These are phyloP conservation scores for Sphaerobolus stellatus DNA, from an alignment of 1,284 basidiomycete genomes.

Conservation along the genomic window DNA sequence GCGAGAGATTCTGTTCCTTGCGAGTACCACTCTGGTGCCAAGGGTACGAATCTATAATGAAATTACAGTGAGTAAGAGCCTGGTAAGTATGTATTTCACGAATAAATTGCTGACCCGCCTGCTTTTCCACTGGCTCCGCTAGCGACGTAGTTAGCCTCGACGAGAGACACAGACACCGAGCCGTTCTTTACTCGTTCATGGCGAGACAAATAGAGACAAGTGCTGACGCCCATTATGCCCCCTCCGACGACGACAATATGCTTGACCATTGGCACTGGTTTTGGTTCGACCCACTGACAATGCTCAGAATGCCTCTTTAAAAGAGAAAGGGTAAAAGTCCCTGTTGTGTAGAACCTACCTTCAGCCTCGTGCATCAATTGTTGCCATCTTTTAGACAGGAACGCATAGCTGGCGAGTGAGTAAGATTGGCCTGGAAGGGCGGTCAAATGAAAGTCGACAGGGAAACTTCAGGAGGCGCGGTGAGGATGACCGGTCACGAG, in stretches of 20 bases:
- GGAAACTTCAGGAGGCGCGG: too few species aligned
- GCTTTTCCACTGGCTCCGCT: slow-evolving; percentile 60
- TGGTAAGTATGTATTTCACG: too few species aligned
- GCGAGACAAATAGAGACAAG: slow-evolving; percentile 47
- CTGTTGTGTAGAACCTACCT: not conserved
- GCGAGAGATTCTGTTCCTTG: slow-evolving; percentile 48
- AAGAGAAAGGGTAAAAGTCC: not conserved
- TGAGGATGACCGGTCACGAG: too few species aligned
- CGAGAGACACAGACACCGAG: slow-evolving; percentile 23
- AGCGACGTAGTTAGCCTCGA: slow-evolving; percentile 50
- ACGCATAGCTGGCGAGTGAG: too few species aligned
- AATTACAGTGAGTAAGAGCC: slow-evolving; percentile 19
- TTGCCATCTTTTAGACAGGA: not conserved
- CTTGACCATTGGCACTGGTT: not conserved
- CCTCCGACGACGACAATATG: slow-evolving; percentile 38
- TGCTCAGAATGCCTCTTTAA: not conserved
- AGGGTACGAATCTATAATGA: too few species aligned
- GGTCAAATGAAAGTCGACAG: too few species aligned
- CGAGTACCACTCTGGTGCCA: slow-evolving; percentile 66
- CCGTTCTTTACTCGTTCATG: slow-evolving; percentile 20
- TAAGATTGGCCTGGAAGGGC: too few species aligned
- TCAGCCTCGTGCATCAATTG: not conserved
- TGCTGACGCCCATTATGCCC: slow-evolving; percentile 61
- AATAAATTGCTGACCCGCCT: slow-evolving; percentile 38
- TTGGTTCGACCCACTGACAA: not conserved